A percentile compares a stretch with the other conserved stretches of the same genome.
Conservation (phyloP, 2,329 filamentous ascomycete species). For the Penicillium aurantiogriseum region DNA sequence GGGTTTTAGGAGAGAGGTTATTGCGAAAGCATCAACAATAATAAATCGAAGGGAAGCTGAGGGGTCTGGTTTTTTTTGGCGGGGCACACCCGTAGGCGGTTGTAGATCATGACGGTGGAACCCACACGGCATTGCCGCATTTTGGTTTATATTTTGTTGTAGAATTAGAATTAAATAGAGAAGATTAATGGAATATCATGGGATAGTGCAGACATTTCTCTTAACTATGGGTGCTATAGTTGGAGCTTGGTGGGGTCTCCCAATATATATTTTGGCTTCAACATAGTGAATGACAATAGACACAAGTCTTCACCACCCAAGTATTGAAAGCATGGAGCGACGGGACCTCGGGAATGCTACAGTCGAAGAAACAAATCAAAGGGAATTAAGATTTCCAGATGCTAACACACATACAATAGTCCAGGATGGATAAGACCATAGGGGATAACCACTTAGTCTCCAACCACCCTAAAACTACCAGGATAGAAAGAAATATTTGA, state of each 20-base stretch:
- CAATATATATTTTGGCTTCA: not conserved
- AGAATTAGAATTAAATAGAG: not conserved
- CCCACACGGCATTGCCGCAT: not conserved
- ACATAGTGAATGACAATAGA: not conserved
- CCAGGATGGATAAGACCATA: not conserved
- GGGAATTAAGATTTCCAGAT: constrained; percentile 3
- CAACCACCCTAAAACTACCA: not conserved
- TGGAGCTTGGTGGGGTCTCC: not conserved
- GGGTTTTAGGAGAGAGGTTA: not conserved
- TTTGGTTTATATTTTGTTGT: not conserved
- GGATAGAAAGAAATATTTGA: not conserved
- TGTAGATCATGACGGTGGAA: constrained; percentile 21
- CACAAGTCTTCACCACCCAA: not conserved
- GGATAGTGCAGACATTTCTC: not conserved
- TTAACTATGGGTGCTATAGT: too few species aligned
- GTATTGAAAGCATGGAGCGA: fast-evolving
- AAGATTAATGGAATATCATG: too few species aligned
- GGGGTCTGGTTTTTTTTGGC: constrained; percentile 16
- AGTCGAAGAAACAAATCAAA: not conserved
- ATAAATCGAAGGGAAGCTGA: constrained; percentile 8
- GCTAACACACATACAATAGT: constrained; percentile 4
- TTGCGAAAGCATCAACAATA: not conserved
- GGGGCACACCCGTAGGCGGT: constrained; percentile 9
- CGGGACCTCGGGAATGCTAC: not conserved
- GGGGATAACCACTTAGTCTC: not conserved